Base-by-base conservation (phyloP, 805 yeast species). In the Candida awuae region DNA sequence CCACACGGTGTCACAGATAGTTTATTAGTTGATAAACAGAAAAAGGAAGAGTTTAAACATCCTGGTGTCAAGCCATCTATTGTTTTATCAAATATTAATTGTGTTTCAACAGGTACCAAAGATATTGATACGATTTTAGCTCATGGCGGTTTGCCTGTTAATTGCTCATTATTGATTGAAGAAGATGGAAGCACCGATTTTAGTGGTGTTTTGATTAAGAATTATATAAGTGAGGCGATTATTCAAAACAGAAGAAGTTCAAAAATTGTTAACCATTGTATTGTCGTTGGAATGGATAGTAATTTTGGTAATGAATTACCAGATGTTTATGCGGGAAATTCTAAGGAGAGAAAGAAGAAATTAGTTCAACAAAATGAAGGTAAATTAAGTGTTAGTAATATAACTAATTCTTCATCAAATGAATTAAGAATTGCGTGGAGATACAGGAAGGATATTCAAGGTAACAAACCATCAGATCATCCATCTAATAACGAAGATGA, bases 351-450 rank as follows among this genome's bases (percentile, higher is more conserved):
- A 46, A 80, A 80, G 59, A 77, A 75, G 55, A 70, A 73, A 13
- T 66, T 66, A 43, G 73, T 82, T 4, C 54, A 62, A 14, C 71
- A 70, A 40, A 72, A 79, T 43, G 81, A 81, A 51, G 64, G 74
- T 10, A 75, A 78, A 49, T 53, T 84, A 6, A 77, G 84, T 41
- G 90, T 83, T 3, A 74, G 80, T 22, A 84, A 84, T 53, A 54
- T 81, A 5, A 25, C 28, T 51, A 73, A 71, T 44, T 54, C n/a
- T n/a, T n/a, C 56, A 47, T 39, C 44, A 51, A 50, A 33, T 32
- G 84, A 80, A 47, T 64, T 88, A 70, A 84, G 80, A 54, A 88
- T 88, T 49, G 97, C 97, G 1, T 88, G 97, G 97, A 73, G 97
- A 52, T 88, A 88, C 53, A 40, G 49, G 53, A 37, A 56, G 47